Evolutionary conservation across 2,329 filamentous ascomycete genomes (phyloP).

Genomic region (Fusarium sp.): DNA sequence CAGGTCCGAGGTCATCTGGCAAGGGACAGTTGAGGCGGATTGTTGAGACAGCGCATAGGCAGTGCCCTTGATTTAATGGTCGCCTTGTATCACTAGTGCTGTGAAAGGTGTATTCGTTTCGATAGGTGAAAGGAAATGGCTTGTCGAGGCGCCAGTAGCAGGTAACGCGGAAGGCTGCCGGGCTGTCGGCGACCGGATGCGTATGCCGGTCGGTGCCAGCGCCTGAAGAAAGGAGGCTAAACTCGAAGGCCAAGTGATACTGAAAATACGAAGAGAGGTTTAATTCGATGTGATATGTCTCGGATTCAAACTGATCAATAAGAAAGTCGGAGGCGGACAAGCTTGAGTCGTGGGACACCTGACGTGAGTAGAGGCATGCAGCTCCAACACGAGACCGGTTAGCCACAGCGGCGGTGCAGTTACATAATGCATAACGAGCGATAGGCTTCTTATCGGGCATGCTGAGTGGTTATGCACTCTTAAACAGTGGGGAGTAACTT

Average conservation of each 20-base stretch:
- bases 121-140: slow-evolving; percentile 32
- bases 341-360: slow-evolving; percentile 43
- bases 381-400: slow-evolving; percentile 44
- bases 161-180: slow-evolving; percentile 22
- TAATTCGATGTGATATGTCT: slow-evolving; percentile 35
- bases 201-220: slow-evolving; percentile 39
- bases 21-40: slow-evolving; percentile 44
- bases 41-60: slow-evolving; percentile 48
- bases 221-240: slow-evolving; percentile 18
- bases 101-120: slow-evolving; percentile 16
- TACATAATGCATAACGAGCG: slow-evolving; percentile 51
- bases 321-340: slow-evolving; percentile 40
- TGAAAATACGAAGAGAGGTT: slow-evolving; percentile 2
- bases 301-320: slow-evolving; percentile 38
- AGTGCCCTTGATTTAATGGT: slow-evolving; percentile 11
- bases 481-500: slow-evolving; percentile 19
- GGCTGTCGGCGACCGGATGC: slow-evolving; percentile 24
- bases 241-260: slow-evolving; percentile 12
- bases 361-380: slow-evolving; percentile 44
- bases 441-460: slow-evolving; percentile 27
- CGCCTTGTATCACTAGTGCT: slow-evolving; percentile 17
- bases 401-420: slow-evolving; percentile 51
- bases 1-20: slow-evolving; percentile 64
- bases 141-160: slow-evolving; percentile 27
- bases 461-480: slow-evolving; percentile 33